Evolutionary conservation across 352 stramenopile species (phyloP), one percentile per base, ranked within the genome.

Genomic region (Thraustochytrium striatum): DNA sequence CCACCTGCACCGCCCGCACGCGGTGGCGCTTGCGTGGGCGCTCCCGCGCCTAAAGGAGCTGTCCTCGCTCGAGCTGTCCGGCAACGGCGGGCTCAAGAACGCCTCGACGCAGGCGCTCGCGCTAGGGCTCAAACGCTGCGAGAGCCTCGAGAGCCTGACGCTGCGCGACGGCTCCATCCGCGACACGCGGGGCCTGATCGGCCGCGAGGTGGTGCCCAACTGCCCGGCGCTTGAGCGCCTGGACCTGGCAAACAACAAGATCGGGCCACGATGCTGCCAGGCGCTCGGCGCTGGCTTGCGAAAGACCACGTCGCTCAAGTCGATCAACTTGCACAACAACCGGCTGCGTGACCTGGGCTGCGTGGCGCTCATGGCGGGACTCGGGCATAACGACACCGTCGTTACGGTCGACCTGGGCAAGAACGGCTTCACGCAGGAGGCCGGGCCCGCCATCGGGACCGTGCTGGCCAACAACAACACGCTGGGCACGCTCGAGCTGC

Each of bases 391-490:
- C 52, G 72, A 57, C 7, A 19, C 38, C 19, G 21, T 69, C 33
- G 55, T 39, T 9, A 36, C 61, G 25, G 44, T 81, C n/a, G 55
- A 65, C 11, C 38, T 81, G 1, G 47, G 38, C n/a, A 33, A 72
- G 28, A 81, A 61, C 21, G 57, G 53, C 16, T 72, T 81, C 52
- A 72, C n/a, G 19, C 33, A 61, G 38, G 55, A 33, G n/a, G 72
- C 57, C 35, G 65, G 72, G 35, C 35, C 28, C 9, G 30, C 16
- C 2, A 16, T 81, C 13, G 36, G 30, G 0, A 28, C 2, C 3
- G 30, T 62, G 1, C 50, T 81, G 7, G 11, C 19, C 32, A 65
- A 47, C 8, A 81, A 81, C 44, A 65, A 61, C 28, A 65, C 41
- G 13, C 41, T 83, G 28, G 52, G 16, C 21, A 52, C 59, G 59